Base-by-base conservation (phyloP, 2,329 filamentous ascomycete genomes). In the Aureobasidium sp. region DNA sequence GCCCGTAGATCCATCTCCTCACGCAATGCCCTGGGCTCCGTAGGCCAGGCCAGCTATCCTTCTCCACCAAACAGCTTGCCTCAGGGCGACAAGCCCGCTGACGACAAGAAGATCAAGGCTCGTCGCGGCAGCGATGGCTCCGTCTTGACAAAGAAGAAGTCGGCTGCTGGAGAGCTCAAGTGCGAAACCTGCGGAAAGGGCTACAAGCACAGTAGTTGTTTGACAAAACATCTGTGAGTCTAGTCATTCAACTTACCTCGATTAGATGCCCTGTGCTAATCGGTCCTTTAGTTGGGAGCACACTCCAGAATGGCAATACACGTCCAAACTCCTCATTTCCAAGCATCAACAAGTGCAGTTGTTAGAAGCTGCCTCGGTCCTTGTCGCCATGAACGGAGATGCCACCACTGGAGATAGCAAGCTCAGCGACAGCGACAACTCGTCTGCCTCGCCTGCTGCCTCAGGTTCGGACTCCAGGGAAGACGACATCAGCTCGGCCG, bases 181-280 rank as follows among this genome's bases (percentile, higher is more conserved):
- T 99, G 94, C 81, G 91, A 96, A 75, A 93, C 92, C 78, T 99
- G 94, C 82, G 93, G 93, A 77, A 99, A 99, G 84, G 91, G 91
- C 79, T 99, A 99, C 86, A 99, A 99, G 87, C 94, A 99, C 84
- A 96, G 92, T 86, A 97, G 94, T 82, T 99, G 94, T 86, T 86
- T 99, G 82, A 95, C 90, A 76, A 99, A 97, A 86, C 94, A 99
- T 87, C 88, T 97, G 94, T 97, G 87, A 85, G 94, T 96, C 83
- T 80, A 83, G 51, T 86, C 83, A 80, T 3, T 20, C 34, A 39
- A 42, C 52, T 52, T 10, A 58, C 50, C 51, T 39, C 27, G 46
- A 47, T 6, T 48, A 7, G 17, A 27, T 17, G 7, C 39, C 48
- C 12, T 23, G 20, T 57, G 47, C 62, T 62, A 32, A 56, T 44